Percentiles rank a stretch among this genome's conserved stretches.
Conservation (phyloP, 805 yeast genomes). For the Zygosaccharomyces siamensis region DNA sequence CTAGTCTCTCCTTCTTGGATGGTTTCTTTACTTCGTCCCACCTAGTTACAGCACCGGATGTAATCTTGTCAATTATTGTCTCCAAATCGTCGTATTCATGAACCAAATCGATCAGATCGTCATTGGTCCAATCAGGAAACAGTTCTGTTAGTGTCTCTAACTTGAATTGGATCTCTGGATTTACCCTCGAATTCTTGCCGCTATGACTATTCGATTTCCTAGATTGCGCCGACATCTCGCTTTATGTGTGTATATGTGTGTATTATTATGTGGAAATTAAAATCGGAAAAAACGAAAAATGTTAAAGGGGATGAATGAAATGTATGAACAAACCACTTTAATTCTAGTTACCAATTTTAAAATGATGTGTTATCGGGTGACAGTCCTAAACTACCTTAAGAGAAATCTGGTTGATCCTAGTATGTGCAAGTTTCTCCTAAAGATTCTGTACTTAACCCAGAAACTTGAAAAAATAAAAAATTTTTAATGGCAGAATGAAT, state of each 20-base stretch:
- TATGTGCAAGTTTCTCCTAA: constrained; percentile 6
- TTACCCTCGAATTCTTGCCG: constrained; percentile 22
- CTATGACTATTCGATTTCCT: constrained; percentile 22
- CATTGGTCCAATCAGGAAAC: constrained; percentile 92
- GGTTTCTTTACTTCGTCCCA: constrained; percentile 89
- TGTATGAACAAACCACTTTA: not conserved
- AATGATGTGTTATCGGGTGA: too few relatives aligned
- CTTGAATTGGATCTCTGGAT: constrained; percentile 36
- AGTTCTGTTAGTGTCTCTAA: constrained; percentile 65
- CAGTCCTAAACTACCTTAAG: not conserved
- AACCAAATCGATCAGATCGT: constrained; percentile 72
- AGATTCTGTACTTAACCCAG: constrained; percentile 1
- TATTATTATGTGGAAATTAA: not conserved
- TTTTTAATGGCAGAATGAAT: not conserved
- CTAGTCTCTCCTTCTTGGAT: constrained; percentile 51
- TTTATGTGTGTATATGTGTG: constrained; percentile 12
- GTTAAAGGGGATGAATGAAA: constrained; percentile 1
- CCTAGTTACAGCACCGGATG: constrained; percentile 82
- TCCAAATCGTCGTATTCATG: constrained; percentile 75
- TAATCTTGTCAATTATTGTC: constrained; percentile 77
- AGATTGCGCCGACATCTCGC: constrained; percentile 21
- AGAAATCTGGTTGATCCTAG: constrained; percentile 1
- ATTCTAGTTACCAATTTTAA: not conserved
- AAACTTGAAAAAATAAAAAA: not conserved
- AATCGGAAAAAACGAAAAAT: not conserved